Evolutionary conservation across 78 protist species (phyloP), one percentile per base, ranked within the genome.

Genomic region (Dictyostelium intermedium): DNA sequence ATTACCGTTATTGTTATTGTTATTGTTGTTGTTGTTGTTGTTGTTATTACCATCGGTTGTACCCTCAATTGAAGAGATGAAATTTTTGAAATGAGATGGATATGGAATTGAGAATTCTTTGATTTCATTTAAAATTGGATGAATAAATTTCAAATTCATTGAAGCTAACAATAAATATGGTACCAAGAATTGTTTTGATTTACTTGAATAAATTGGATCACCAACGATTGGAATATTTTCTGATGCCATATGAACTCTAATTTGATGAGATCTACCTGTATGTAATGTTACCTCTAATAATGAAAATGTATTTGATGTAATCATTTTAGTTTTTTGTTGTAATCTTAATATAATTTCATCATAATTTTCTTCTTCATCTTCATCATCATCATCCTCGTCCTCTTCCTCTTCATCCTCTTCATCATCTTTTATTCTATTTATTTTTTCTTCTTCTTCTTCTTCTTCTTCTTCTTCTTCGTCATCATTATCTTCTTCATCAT

Each of bases 191-290:
- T 83, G 91, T 20, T 45, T 84, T 0, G 66, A 81, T 63, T 72
- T 92, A 27, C 83, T 82, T 30, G 87, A 70, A 25, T 92, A 92
- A n/a, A 92, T 92, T 66, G 96, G 96, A 60, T 92, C 96, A 84
- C 96, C 96, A 50, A 92, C 86, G 34, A 92, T 92, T 45, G 96
- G 84, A 18, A 50, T 13, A 47, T 83, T 84, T 10, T 81, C 87
- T 35, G 47, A 13, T 60, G 89, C 34, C 79, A 82, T 84, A 39
- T 92, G 96, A 8, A 92, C 86, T 30, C 96, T 35, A 86, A 92
- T 92, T 50, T 74, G 89, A 80, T 84, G 87, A 30, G 89, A 63
- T 82, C 96, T 80, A 73, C 96, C 96, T 9, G 96, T 92, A 41
- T 92, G 96, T 70, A 92, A 72, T 35, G 83, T 85, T 35, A 92